Evolutionary conservation across 352 stramenopile species (phyloP), one percentile per base, ranked within the genome.

Genomic region (Phytophthora uliginosa): DNA sequence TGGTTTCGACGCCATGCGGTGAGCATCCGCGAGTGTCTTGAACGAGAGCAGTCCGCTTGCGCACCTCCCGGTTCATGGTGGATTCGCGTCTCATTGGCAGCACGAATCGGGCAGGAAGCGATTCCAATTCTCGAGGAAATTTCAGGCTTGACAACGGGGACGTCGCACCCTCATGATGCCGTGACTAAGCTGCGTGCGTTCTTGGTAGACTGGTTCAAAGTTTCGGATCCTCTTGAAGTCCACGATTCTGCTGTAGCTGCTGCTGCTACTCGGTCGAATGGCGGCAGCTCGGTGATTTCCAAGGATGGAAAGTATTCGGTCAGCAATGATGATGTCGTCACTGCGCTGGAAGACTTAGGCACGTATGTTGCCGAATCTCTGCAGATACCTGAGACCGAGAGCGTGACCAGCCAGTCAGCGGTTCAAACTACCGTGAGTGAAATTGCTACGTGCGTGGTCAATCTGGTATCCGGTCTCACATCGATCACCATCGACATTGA

Each of bases 301-400:
- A 73, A 63, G 34, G 36, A 76, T 56, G 72, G 67, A 40, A 79
- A 73, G 26, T 73, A 69, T 10, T 70, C 57, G 10, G 45, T 76
- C 33, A 71, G 40, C 4, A 68, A 20, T 7, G 56, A 48, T 5
- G 50, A 71, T 47, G 59, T 62, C 24, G 56, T 58, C 8, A 53
- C 18, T 26, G 69, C 68, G 7, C 22, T 74, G 26, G 62, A 71
- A 69, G 73, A 79, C 57, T 20, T 79, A 2, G 73, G 73, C 22
- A 62, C 69, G 3, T 71, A 62, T 52, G 38, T 74, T 33, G 48
- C 54, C 2, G 73, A 77, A 3, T 58, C 50, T 7, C 34, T 79
- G 7, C 60, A 60, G 26, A 33, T 52, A 12, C n/a, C 76, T 7
- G 60, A 60, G 22, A 45, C 55, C 12, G 50, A 71, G 3, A 42